These are phyloP conservation scores for Penicillium maclennaniae DNA, from an alignment of 495 filamentous ascomycete species.

Conservation along the genomic window DNA sequence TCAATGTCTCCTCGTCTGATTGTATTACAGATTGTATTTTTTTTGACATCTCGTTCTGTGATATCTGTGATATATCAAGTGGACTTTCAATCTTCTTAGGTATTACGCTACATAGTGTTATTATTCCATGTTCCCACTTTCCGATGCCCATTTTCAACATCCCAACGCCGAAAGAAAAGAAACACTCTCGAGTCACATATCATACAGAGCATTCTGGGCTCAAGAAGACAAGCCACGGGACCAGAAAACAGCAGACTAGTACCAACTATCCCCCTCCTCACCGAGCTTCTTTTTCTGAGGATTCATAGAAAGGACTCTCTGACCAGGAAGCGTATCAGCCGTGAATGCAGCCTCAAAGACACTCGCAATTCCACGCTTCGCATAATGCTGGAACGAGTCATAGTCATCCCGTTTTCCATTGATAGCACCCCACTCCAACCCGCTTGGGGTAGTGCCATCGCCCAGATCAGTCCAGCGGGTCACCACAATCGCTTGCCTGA, in stretches of 20 bases:
- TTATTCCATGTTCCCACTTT: neutral
- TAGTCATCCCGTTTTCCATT: slow-evolving; percentile 43
- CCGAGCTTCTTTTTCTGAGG: slow-evolving; percentile 45
- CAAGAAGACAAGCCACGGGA: neutral
- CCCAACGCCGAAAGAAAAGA: neutral
- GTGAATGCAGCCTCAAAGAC: slow-evolving; percentile 54
- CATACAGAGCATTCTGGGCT: neutral
- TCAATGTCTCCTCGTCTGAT: no score
- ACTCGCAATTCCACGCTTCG: slow-evolving; percentile 50
- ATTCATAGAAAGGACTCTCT: slow-evolving; percentile 54
- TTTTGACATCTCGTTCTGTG: no score
- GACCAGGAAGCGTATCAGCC: slow-evolving; percentile 51
- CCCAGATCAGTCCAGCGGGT: slow-evolving; percentile 59
- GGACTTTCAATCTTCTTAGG: neutral
- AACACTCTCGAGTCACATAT: neutral
- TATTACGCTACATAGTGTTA: neutral
- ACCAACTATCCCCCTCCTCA: slow-evolving; percentile 48
- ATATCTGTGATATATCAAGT: no score
- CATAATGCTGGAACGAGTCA: slow-evolving; percentile 49
- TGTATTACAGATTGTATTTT: no score
- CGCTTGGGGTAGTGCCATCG: slow-evolving; percentile 42
- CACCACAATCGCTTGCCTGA: slow-evolving; percentile 56
- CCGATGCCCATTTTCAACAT: neutral
- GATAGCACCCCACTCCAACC: slow-evolving; percentile 47
- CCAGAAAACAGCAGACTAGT: slow-evolving; percentile 27